These are phyloP conservation scores for Pleurotus djamor DNA, from an alignment of 768 basidiomycete genomes.

Conservation along the genomic window DNA sequence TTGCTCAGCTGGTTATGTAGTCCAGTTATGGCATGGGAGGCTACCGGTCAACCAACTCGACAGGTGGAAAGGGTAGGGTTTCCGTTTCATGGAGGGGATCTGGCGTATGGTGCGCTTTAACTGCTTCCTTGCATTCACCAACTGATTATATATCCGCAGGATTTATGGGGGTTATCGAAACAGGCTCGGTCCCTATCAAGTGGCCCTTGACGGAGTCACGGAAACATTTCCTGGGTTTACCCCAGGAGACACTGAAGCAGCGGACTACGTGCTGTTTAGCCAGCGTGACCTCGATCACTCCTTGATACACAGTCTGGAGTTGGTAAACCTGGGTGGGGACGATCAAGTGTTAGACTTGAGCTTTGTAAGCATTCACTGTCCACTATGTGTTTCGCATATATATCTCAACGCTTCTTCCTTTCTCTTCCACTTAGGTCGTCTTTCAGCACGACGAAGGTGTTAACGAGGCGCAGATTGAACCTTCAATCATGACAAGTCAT, in stretches of 20 bases:
- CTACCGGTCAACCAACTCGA: constrained; percentile 9
- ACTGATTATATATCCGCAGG: not conserved
- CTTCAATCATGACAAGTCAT: not conserved
- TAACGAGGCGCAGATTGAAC: not conserved
- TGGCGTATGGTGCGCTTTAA: constrained; percentile 4
- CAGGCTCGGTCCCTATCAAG: constrained; percentile 7
- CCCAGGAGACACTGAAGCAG: not conserved
- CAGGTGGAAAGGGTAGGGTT: constrained; percentile 4
- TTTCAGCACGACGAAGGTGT: not conserved
- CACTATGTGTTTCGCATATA: constrained; percentile 27
- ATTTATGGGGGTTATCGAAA: constrained; percentile 11
- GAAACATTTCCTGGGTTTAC: constrained; percentile 3
- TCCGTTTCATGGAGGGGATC: constrained; percentile 9
- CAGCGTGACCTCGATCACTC: not conserved
- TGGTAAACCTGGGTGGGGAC: constrained; percentile 1
- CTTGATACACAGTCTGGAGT: not conserved
- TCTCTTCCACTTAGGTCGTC: constrained; percentile 35
- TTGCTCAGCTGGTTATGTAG: not conserved
- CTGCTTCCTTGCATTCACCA: not conserved
- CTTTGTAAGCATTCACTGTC: constrained; percentile 18
- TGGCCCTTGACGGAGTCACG: constrained; percentile 4
- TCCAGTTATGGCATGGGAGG: not conserved
- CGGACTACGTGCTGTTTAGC: not conserved
- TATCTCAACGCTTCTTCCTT: constrained; percentile 34
- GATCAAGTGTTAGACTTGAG: constrained; percentile 4